These are phyloP conservation scores for Endocalyx cinctus DNA, from an alignment of 2,329 filamentous ascomycete genomes.

Conservation along the genomic window DNA sequence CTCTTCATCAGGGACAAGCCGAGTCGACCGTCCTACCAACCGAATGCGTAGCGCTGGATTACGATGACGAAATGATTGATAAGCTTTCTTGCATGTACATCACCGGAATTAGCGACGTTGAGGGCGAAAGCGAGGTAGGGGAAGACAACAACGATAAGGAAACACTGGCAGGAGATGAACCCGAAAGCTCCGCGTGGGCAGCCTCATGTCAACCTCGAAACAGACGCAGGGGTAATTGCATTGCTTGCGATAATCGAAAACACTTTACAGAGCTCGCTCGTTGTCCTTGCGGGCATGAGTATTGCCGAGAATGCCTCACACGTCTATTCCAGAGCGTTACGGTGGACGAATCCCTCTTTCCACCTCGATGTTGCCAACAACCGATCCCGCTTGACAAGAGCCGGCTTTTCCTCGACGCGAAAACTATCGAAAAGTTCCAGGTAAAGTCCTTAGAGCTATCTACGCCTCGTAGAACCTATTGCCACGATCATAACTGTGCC, in stretches of 20 bases:
- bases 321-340: constrained; percentile 39
- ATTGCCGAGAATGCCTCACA: constrained; percentile 45
- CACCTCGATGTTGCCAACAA: constrained; percentile 47
- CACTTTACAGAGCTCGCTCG: constrained; percentile 7
- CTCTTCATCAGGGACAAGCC: constrained; percentile 1
- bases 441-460: constrained; percentile 45
- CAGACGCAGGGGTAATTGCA: constrained; percentile 6
- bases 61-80: constrained; percentile 10
- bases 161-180: neutral
- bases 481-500: constrained; percentile 37
- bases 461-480: constrained; percentile 47
- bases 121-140: neutral
- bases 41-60: neutral
- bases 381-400: constrained; percentile 33
- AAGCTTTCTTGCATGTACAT: constrained; percentile 11
- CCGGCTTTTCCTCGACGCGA: constrained; percentile 28
- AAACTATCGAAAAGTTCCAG: constrained; percentile 32
- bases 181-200: constrained; percentile 17
- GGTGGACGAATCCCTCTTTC: constrained; percentile 48
- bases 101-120: constrained; percentile 3
- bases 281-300: constrained; percentile 37
- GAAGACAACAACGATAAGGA: neutral
- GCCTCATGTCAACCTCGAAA: constrained; percentile 6
- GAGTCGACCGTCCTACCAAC: too few relatives aligned
- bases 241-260: constrained; percentile 12